Evolutionary conservation across 768 basidiomycete genomes (phyloP), one percentile per base, ranked within the genome.

Genomic region (Rhodotorula graminis): DNA sequence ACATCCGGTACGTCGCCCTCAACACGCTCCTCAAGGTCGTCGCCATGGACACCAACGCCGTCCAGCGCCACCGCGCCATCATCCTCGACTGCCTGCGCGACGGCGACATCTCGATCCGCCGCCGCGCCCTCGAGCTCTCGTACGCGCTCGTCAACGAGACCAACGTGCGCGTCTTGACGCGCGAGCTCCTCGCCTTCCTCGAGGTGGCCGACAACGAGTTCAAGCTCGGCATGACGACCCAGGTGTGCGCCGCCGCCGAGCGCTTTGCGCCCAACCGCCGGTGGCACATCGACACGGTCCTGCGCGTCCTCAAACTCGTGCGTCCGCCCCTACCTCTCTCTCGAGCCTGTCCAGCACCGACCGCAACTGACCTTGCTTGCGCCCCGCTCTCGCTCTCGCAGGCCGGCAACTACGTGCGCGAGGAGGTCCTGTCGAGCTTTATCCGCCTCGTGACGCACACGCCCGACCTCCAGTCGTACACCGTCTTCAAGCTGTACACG

Each of bases 31-130:
- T 95, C 84, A 97, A 98, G 80, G 95, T 98, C 50, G 96, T 99
- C 14, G 86, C 91, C 16, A 93, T 98, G 85, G 94, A 97, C 81
- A 98, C 95, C 19, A 93, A 91, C 81, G 96, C 96, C 27, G 96
- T 99, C 2, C 95, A 97, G 81, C 89, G 96, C 33, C 96, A 99
- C 81, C 90, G 93, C 37, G 93, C 95, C 81, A 98, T 92, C 76
- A 97, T 99, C 75, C 88, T 99, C n/a, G 95, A 98, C 80, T 99
- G 96, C 83, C 84, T 99, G 52, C 89, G 95, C n/a, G 96, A 99
- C 77, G 96, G 95, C 18, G 96, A 98, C 77, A 97, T 99, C 67
- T 99, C 96, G 18, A 99, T 99, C 80, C 88, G 96, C 47, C 88
- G 96, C 57, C 89, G 96, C 68, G 96, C 96, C 2, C 87, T 99